A percentile compares a stretch with the other conserved stretches of the same genome.
Conservation (phyloP, 768 basidiomycete genomes). For the Rhodotorula paludigena region DNA sequence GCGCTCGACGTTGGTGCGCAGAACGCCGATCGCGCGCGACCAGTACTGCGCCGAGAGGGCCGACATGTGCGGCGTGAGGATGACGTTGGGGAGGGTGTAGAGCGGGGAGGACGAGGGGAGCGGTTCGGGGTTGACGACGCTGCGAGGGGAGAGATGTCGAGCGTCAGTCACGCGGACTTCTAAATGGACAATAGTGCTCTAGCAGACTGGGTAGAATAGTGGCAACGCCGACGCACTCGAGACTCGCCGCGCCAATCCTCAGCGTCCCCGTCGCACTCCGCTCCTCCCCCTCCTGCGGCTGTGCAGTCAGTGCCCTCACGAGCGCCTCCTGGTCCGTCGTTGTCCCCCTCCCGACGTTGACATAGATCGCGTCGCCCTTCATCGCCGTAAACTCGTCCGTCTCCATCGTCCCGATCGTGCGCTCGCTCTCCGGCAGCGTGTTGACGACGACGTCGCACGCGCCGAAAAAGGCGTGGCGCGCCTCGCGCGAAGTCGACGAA, state of each 20-base stretch:
- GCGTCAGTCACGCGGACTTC: too few species aligned
- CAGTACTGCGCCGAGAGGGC: background rate
- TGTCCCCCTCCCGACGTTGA: slow-evolving; percentile 48
- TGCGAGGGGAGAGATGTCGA: background rate
- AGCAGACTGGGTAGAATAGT: too few species aligned
- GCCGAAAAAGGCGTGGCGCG: background rate
- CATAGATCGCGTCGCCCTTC: slow-evolving; percentile 44
- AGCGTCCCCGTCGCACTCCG: background rate
- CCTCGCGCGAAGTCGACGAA: background rate
- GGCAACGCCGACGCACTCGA: background rate
- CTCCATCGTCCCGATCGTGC: background rate
- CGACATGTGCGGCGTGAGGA: slow-evolving; percentile 1
- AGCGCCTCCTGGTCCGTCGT: slow-evolving; percentile 35
- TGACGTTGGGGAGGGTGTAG: slow-evolving; percentile 3
- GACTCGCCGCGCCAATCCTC: background rate
- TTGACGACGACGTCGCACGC: slow-evolving; percentile 17
- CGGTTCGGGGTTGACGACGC: slow-evolving; percentile 1
- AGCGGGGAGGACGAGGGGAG: background rate
- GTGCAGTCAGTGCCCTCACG: background rate
- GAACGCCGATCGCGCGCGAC: background rate
- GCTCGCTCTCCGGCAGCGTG: background rate
- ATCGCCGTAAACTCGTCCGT: slow-evolving; percentile 16
- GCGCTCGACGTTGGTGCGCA: background rate
- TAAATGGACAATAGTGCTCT: too few species aligned
- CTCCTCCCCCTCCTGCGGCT: background rate